Evolutionary conservation across 768 basidiomycete genomes (phyloP).

Genomic region (Rhodotorula kratochvilovae): DNA sequence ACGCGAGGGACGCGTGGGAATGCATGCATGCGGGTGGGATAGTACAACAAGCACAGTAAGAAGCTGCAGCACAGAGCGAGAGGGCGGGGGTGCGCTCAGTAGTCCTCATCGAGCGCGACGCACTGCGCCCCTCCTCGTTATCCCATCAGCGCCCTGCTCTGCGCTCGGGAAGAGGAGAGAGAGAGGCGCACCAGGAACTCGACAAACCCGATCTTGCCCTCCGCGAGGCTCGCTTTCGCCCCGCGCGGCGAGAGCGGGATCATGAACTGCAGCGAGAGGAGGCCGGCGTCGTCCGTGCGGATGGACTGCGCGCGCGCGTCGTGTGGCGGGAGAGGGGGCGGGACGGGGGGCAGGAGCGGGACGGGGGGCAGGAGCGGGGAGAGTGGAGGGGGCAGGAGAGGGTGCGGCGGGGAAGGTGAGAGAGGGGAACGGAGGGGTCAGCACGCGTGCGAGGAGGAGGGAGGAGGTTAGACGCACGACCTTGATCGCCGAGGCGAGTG

Average conservation of each 20-base stretch:
- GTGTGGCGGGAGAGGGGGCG: too few relatives aligned
- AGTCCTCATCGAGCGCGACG: slow-evolving; percentile 39
- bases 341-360: too few relatives aligned
- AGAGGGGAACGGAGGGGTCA: neutral
- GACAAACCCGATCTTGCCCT: slow-evolving; percentile 62
- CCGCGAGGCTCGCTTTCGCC: slow-evolving; percentile 5
- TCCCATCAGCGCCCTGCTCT: too few relatives aligned
- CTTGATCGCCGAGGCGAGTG: slow-evolving; percentile 76
- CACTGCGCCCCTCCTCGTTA: too few relatives aligned
- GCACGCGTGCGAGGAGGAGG: too few relatives aligned
- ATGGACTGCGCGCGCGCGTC: slow-evolving; percentile 58
- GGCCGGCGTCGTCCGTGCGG: slow-evolving; percentile 73
- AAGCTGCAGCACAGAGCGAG: too few relatives aligned
- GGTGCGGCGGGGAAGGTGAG: neutral
- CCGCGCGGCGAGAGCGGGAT: slow-evolving; percentile 50
- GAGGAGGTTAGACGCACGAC: slow-evolving; percentile 48
- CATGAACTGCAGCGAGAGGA: slow-evolving; percentile 83
- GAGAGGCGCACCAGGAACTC: slow-evolving; percentile 70
- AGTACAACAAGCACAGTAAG: too few relatives aligned
- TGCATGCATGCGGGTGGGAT: too few relatives aligned
- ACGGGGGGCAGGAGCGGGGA: too few relatives aligned
- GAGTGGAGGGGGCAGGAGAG: neutral
- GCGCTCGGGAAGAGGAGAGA: too few relatives aligned
- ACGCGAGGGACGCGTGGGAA: too few relatives aligned
- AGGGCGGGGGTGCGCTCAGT: neutral